Base-by-base conservation (phyloP, 1,284 basidiomycete genomes). In the Taiwanofungus camphoratus region DNA sequence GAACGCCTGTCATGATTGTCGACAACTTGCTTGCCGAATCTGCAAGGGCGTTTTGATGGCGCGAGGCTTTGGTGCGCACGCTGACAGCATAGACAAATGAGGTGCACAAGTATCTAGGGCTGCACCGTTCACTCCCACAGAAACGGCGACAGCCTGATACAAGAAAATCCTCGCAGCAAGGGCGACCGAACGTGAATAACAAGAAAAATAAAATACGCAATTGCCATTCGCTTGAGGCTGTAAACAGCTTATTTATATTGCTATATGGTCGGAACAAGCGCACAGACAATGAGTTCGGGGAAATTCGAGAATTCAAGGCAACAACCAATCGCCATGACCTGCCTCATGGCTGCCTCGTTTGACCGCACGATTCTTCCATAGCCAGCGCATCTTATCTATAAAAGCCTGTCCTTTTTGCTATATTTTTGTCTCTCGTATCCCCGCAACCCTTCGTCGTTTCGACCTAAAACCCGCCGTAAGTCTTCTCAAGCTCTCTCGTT, bases 311-410 rank as follows among this genome's bases (percentile, higher is more conserved):
- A 20, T 39, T 27, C 31, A 45, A 30, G 42, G 48, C 44, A 41
- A 46, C 42, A n/a, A n/a, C n/a, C n/a, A n/a, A n/a, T n/a, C n/a
- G n/a, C n/a, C 45, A 37, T 43, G 47, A 42, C 38, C 41, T 43
- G 70, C 72, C 71, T 74, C 73, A 66, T 73, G 73, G 53, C 61
- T 55, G 65, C 69, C 71, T 64, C 63, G 57, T 64, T 58, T 57
- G 56, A 54, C 55, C 55, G 6, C 48, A 46, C 46, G 56, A 45
- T 32, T 39, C 39, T 44, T 36, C 30, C 41, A 38, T 32, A 21
- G 39, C 37, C 46, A 39, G 46, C 30, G 41, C 61, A 67, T 66
- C 62, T 64, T 64, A 70, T 68, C 67, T 71, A 75, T 74, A 75
- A 68, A 73, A 71, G 50, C 65, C 52, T 35, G 22, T 38, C 35